Evolutionary conservation across 129 eudicot genomes (phyloP), one percentile per base, ranked within the genome.

Genomic region (Flaveria ramosissima): DNA sequence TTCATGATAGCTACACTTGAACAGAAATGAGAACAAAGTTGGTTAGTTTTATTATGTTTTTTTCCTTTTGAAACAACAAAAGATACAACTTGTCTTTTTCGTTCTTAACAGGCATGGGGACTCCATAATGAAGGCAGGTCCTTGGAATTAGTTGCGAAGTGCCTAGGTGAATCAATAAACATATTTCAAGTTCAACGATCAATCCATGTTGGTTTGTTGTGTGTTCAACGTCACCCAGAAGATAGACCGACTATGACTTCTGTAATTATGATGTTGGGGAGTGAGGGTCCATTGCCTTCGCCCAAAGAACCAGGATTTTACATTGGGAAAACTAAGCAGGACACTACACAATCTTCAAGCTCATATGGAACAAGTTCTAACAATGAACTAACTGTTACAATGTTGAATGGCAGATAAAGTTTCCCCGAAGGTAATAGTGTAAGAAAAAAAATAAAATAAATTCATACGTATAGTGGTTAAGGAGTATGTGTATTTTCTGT

Each of bases 201-300:
- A 21, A 81, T 85, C 47, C 85, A 85, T 2, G 74, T 85, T 13
- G 76, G 84, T 63, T 76, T 85, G 52, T 52, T 85, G 39, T 85
- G 85, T 55, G 88, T 85, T 73, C 85, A 81, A 78, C 75, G 72
- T 73, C 14, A 79, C 43, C 83, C 85, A 7, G 82, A 78, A 39
- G 85, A 85, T 74, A 81, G 88, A 51, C 88, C 88, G 32, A 70
- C 64, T 50, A 84, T 84, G 72, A 21, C 82, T 10, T 46, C 72
- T 27, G 82, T 84, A 53, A 73, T 80, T 39, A 11, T 72, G 39
- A 80, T 80, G 87, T 30, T 84, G n/a, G 81, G 82, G 41, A 72
- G 82, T 50, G 84, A 76, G 14, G 68, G 79, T 12, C 30, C 59
- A 47, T 47, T 80, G 69, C 82, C 84, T 55, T 12, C 67, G 19